These are phyloP conservation scores for Rhexocercosporidium sp. DNA, from an alignment of 2,329 filamentous ascomycete species.

Conservation along the genomic window DNA sequence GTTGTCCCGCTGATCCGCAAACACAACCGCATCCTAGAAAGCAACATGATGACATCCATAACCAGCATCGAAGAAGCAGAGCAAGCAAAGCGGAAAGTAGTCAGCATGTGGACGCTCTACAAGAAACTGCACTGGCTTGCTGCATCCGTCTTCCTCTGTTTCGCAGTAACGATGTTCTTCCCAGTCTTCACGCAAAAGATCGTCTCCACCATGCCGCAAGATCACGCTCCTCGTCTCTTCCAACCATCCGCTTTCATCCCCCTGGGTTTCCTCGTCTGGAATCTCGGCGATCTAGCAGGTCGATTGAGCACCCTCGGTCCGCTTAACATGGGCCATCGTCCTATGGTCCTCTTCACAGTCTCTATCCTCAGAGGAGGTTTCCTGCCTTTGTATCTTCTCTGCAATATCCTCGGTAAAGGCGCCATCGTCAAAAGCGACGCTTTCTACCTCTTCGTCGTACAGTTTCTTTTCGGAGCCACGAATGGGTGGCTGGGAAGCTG, in stretches of 20 bases:
- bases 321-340: conserved; percentile 63
- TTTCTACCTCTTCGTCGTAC: conserved; percentile 86
- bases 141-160: conserved; percentile 79
- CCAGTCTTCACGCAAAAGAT: conserved; percentile 86
- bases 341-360: conserved; percentile 69
- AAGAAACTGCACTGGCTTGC: conserved; percentile 80
- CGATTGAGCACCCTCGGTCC: conserved; percentile 69
- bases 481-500: conserved; percentile 88
- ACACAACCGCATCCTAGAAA: conserved; percentile 58
- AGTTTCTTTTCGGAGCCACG: conserved; percentile 80
- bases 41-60: conserved; percentile 56
- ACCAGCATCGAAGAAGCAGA: conserved; percentile 59
- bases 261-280: conserved; percentile 91
- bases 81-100: conserved; percentile 52
- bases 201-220: conserved; percentile 50
- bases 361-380: conserved; percentile 70
- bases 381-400: conserved; percentile 85
- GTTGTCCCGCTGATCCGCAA: conserved; percentile 75
- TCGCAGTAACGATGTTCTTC: conserved; percentile 89
- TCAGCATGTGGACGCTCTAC: conserved; percentile 71
- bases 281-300: conserved; percentile 82
- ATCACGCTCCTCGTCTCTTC: conserved; percentile 61
- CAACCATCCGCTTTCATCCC: conserved; percentile 83
- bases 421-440: conserved; percentile 78
- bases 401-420: conserved; percentile 81